Evolutionary conservation across 768 basidiomycete species (phyloP).

Genomic region (Rhodotorula kratochvilovae): DNA sequence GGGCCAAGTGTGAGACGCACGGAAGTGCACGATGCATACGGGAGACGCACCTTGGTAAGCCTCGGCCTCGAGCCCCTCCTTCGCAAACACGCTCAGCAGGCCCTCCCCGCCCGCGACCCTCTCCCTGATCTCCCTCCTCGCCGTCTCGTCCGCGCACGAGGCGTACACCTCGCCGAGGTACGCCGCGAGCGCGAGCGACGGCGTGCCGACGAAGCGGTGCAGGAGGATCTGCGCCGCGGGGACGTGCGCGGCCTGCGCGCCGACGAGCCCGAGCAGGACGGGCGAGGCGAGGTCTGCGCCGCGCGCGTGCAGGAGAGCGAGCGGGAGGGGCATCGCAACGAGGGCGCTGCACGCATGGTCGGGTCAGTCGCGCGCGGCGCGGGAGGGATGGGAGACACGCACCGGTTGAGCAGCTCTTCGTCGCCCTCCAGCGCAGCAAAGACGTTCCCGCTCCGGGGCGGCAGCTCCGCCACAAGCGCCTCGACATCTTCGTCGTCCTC

Average conservation of each 20-base stretch:
- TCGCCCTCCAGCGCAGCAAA: slow-evolving; percentile 10
- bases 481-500: background rate
- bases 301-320: slow-evolving; percentile 26
- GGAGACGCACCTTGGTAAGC: background rate
- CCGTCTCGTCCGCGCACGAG: background rate
- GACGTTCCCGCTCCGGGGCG: slow-evolving; percentile 8
- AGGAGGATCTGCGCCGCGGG: slow-evolving; percentile 10
- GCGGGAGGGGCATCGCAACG: background rate
- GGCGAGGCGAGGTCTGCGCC: slow-evolving; percentile 1
- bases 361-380: background rate
- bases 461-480: background rate
- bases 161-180: background rate
- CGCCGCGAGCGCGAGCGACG: background rate
- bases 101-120: slow-evolving; percentile 3
- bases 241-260: background rate
- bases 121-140: background rate
- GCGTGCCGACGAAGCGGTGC: slow-evolving; percentile 22
- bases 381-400: background rate
- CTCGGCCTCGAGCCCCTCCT: background rate
- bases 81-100: background rate
- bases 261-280: background rate
- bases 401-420: background rate
- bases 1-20: background rate
- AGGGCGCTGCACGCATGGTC: background rate
- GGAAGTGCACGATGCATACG: too few species aligned